Evolutionary conservation across 257 asterid genomes (phyloP), one percentile per base, ranked within the genome.

Genomic region (Petrea volubilis): DNA sequence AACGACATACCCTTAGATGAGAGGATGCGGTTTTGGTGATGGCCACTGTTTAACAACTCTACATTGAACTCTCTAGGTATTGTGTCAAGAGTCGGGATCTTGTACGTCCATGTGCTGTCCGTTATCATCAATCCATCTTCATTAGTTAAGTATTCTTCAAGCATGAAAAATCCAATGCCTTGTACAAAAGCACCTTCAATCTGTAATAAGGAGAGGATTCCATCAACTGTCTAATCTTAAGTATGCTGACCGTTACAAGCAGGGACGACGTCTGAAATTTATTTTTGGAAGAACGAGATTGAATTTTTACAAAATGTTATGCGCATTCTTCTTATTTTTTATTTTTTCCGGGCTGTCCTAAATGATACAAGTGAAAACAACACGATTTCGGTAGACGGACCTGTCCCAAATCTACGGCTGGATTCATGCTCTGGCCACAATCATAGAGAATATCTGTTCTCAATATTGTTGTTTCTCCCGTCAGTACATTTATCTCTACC

Each of bases 101-200:
- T 86, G 78, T 89, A 89, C 0, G 84, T 86, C 98, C 98, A 89
- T 34, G 93, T 87, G 53, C 96, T 77, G 74, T 92, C 85, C 5
- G 85, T 59, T 36, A 78, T 62, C 70, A 80, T 72, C 61, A 79
- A 51, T 74, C 96, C 98, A 18, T 92, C 83, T 8, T 68, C 31
- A 47, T 92, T 81, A 3, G 74, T 77, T 27, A 74, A 71, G 81
- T 85, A 92, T 70, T 92, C 98, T 87, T 92, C 96, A 12, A 71
- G 86, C 96, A 89, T 89, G 79, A 92, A 89, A 74, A 92, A 88
- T 36, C 98, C 96, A 4, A 92, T 65, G 28, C 98, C 98, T 84
- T 89, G 96, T 12, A 92, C 91, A 28, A 87, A 92, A 60, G 98
- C 92, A 31, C 96, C 98, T 82, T 92, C 96, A 71, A 87, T 89